phyloP scores from a whole-genome alignment of 257 asterid species.

The Solanum infundibuliforme region DNA sequence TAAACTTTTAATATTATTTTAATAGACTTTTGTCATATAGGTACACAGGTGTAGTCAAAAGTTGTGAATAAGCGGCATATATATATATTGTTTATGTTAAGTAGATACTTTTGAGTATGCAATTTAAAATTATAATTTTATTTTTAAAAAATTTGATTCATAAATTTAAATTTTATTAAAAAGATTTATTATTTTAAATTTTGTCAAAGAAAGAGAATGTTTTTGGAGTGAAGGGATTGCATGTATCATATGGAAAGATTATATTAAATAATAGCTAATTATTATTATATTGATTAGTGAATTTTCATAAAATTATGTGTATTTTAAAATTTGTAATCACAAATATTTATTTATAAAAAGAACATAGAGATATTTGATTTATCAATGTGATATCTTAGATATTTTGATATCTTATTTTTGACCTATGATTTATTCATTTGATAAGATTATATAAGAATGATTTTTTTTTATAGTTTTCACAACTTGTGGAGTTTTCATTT shows the following conservation, averaged over 20 bases:
- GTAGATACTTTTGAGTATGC: too few relatives aligned
- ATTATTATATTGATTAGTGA: neutral
- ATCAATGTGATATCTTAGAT: neutral
- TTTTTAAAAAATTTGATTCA: neutral
- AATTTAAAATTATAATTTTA: neutral
- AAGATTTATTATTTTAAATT: neutral
- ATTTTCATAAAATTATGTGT: too few relatives aligned
- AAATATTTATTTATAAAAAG: neutral
- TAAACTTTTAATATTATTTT: neutral
- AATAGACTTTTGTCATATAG: neutral
- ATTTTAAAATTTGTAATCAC: too few relatives aligned
- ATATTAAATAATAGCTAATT: neutral
- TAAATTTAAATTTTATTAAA: neutral
- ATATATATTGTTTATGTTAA: too few relatives aligned
- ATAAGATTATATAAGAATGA: too few relatives aligned
- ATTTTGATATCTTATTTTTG: neutral
- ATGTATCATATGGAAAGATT: neutral
- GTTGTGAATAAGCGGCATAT: neutral
- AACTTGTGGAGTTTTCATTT: neutral
- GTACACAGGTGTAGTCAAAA: neutral
- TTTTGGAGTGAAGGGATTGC: neutral
- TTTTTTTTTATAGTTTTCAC: neutral
- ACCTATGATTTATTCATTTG: neutral
- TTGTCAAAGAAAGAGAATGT: neutral
- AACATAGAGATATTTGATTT: neutral